Evolutionary conservation across 257 asterid species (phyloP), one percentile per base, ranked within the genome.

Genomic region (Salvia miltiorrhiza): DNA sequence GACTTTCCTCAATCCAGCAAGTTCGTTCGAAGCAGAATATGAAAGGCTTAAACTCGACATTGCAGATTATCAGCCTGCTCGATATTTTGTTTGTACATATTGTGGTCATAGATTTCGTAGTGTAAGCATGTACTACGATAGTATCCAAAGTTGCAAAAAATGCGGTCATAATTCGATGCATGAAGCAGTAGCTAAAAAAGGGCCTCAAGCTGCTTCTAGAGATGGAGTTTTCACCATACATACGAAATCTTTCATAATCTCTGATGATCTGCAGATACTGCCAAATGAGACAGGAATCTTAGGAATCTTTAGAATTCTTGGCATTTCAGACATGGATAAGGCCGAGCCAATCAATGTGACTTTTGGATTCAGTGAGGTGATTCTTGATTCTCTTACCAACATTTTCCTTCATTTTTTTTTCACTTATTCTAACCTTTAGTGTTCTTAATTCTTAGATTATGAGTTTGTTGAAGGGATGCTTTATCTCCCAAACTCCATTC

Each of bases 1-100:
- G 19, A 45, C 23, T 73, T 78, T 79, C 24, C 72, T 79, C 5
- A 12, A 75, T 71, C 83, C 78, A 3, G 67, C 24, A 41, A 71
- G 44, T 13, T 26, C 62, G 2, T 50, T 58, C 0, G 53, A 17
- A 17, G 24, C 1, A 19, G 69, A 17, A 5, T 65, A 62, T 0
- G 0, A 20, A 1, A 48, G 3, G 10, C 66, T 70, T 17, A 56
- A 37, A 17, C 63, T 68, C 9, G 37, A 57, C 0, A 7, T 66
- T 3, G 39, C 32, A 61, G 71, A 44, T 23, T 4, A 56, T 32
- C 56, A 69, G 33, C 63, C 63, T 2, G 17, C 55, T 33, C 23
- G 26, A 26, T 75, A 49, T 19, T 75, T 49, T 20, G 5, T 2
- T n/a, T 75, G 79, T 13, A 8, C 8, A 7, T 33, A 23, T 3